phyloP scores from a whole-genome alignment of 768 basidiomycete genomes.

The Amylocystis lapponica region DNA sequence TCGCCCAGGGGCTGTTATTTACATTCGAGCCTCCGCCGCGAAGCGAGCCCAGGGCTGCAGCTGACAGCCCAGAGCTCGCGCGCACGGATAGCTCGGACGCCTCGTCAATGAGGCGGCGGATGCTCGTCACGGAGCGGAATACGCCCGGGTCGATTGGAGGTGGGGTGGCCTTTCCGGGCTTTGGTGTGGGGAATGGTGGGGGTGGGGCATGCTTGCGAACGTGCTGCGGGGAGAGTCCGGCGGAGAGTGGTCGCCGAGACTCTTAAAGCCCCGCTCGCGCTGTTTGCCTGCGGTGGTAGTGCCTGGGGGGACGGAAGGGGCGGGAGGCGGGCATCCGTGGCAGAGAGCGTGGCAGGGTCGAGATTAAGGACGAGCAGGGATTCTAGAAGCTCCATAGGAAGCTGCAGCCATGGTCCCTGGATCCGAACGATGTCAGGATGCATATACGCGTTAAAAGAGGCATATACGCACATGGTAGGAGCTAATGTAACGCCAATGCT shows the following conservation, averaged over 20 bases:
- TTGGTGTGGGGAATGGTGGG: slow-evolving; percentile 46
- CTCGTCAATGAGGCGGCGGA: slow-evolving; percentile 82
- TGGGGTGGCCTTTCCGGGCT: slow-evolving; percentile 64
- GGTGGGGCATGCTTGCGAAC: slow-evolving; percentile 29
- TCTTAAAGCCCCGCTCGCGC: slow-evolving; percentile 42
- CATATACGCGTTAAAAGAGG: slow-evolving; percentile 1
- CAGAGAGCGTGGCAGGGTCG: slow-evolving; percentile 59
- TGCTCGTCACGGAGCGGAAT: slow-evolving; percentile 67
- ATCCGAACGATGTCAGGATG: not conserved
- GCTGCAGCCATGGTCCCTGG: slow-evolving; percentile 89
- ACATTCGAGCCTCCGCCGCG: slow-evolving; percentile 36
- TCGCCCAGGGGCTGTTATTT: slow-evolving; percentile 50
- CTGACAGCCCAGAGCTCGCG: slow-evolving; percentile 77
- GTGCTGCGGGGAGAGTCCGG: slow-evolving; percentile 25
- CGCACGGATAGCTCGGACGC: slow-evolving; percentile 85
- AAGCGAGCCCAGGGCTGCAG: slow-evolving; percentile 66
- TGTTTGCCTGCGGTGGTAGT: slow-evolving; percentile 20
- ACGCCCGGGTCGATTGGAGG: slow-evolving; percentile 89
- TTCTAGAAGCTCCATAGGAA: slow-evolving; percentile 81
- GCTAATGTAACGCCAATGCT: slow-evolving; percentile 92
- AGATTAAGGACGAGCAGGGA: slow-evolving; percentile 74
- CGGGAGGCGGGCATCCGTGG: slow-evolving; percentile 39
- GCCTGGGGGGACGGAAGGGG: slow-evolving; percentile 26
- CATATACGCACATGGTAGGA: slow-evolving; percentile 71
- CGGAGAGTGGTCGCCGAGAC: slow-evolving; percentile 34